Percentiles rank a stretch among this genome's conserved stretches.
Conservation (phyloP, 2,329 filamentous ascomycete genomes). For the Verticillium zaregamsianum region DNA sequence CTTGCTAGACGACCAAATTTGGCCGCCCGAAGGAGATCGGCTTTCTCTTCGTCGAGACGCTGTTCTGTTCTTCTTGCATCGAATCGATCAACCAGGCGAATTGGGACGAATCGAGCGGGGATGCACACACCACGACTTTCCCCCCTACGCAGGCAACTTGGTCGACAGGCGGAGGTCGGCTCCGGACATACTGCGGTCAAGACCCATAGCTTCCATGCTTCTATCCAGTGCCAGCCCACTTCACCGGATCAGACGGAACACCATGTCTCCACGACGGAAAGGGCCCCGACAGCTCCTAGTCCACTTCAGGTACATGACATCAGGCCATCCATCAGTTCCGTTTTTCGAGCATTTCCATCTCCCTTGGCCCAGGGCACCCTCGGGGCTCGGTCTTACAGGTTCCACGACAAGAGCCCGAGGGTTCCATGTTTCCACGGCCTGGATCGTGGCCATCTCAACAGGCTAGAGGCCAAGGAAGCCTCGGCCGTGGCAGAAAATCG, state of each 20-base stretch:
- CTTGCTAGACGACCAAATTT: neutral
- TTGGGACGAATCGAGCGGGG: too few species aligned
- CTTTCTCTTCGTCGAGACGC: neutral
- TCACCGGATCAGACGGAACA: neutral
- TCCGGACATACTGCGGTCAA: neutral
- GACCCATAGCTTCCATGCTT: neutral
- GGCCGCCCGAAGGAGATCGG: neutral
- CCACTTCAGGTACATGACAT: neutral
- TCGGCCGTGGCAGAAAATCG: too few species aligned
- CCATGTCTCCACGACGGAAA: neutral
- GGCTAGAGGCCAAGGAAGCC: too few species aligned
- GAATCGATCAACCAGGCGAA: too few species aligned
- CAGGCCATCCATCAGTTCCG: neutral
- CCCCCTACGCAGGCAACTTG: too few species aligned
- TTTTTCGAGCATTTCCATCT: neutral
- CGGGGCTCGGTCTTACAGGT: too few species aligned
- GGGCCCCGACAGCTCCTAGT: neutral
- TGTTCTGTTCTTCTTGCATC: too few species aligned
- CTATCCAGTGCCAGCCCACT: neutral
- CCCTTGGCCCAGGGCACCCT: neutral
- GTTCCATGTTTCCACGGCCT: too few species aligned
- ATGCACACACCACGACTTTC: too few species aligned
- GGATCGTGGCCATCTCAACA: too few species aligned
- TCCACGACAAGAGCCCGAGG: too few species aligned
- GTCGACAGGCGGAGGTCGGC: neutral